Conservation (phyloP, 306 rosid genomes). For the Cercis canadensis region DNA sequence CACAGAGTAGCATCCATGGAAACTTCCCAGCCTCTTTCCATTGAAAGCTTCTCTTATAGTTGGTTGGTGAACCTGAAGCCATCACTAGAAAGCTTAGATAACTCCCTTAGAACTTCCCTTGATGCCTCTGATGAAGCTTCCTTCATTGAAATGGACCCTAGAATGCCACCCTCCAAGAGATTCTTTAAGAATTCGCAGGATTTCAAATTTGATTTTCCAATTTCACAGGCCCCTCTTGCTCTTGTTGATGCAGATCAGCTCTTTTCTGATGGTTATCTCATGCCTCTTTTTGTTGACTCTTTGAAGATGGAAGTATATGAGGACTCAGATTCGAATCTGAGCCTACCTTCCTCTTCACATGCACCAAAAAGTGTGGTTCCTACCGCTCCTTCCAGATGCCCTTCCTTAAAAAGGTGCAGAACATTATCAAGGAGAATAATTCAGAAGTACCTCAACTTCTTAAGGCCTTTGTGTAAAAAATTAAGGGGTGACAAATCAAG, state of each 20-base stretch:
- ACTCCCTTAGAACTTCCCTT: slow-evolving; percentile 63
- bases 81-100: slow-evolving; percentile 72
- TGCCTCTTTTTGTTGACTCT: slow-evolving; percentile 81
- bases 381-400: slow-evolving; percentile 45
- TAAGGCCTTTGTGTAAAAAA: slow-evolving; percentile 75
- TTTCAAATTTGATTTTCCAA: slow-evolving; percentile 87
- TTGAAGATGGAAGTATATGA: slow-evolving; percentile 61
- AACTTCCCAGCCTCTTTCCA: slow-evolving; percentile 81
- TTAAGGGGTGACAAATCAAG: slow-evolving; percentile 58
- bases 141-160: slow-evolving; percentile 99
- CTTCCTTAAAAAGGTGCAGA: slow-evolving; percentile 71
- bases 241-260: slow-evolving; percentile 94
- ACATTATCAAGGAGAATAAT: slow-evolving; percentile 71
- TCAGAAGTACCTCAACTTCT: slow-evolving; percentile 76
- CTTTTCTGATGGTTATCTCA: slow-evolving; percentile 84
- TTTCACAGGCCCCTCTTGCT: slow-evolving; percentile 59
- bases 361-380: slow-evolving; percentile 45
- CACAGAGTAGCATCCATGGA: slow-evolving; percentile 65
- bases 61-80: slow-evolving; percentile 93
- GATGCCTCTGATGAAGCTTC: slow-evolving; percentile 84
- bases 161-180: slow-evolving; percentile 88
- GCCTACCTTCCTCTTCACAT: slow-evolving; percentile 45
- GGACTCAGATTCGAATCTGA: slow-evolving; percentile 44
- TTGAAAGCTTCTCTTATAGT: slow-evolving; percentile 94
- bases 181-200: slow-evolving; percentile 77